phyloP scores from a whole-genome alignment of 108 stramenopile genomes.

The Skeletonema menzelii region DNA sequence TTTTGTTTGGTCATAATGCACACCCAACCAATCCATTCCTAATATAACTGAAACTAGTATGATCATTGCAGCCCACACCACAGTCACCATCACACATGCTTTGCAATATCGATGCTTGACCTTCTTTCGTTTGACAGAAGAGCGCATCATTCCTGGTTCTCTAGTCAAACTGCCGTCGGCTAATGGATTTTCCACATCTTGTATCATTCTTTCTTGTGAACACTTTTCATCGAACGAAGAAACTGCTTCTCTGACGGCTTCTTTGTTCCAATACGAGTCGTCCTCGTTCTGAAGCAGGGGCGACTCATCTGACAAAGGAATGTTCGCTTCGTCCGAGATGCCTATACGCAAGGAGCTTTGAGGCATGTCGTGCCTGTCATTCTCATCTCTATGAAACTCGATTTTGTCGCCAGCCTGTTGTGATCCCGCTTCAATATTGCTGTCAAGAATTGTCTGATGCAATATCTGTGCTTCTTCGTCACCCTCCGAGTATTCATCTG shows the following conservation, averaged over 20 bases:
- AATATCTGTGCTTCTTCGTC: not conserved
- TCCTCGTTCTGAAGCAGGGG: not conserved
- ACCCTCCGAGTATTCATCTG: not conserved
- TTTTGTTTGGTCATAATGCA: not conserved
- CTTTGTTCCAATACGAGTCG: not conserved
- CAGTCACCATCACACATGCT: conserved; percentile 22
- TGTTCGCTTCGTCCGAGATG: not conserved
- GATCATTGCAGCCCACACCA: conserved; percentile 7
- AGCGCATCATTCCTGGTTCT: no score
- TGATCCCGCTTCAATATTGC: not conserved
- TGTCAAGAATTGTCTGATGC: not conserved
- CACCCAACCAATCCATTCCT: conserved; percentile 18
- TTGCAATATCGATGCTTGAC: conserved; percentile 23
- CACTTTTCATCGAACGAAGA: not conserved
- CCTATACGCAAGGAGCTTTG: not conserved
- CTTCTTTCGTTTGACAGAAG: not conserved
- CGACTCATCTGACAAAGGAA: not conserved
- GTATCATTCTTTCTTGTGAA: not conserved
- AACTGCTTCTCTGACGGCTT: not conserved
- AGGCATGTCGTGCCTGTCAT: not conserved
- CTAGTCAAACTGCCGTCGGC: not conserved
- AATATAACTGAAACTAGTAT: conserved; percentile 8
- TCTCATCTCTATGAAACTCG: conserved; percentile 5
- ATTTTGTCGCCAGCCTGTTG: not conserved
- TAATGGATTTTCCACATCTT: not conserved